phyloP scores from a whole-genome alignment of 352 stramenopile genomes.

The Phytopythium sindhum region DNA sequence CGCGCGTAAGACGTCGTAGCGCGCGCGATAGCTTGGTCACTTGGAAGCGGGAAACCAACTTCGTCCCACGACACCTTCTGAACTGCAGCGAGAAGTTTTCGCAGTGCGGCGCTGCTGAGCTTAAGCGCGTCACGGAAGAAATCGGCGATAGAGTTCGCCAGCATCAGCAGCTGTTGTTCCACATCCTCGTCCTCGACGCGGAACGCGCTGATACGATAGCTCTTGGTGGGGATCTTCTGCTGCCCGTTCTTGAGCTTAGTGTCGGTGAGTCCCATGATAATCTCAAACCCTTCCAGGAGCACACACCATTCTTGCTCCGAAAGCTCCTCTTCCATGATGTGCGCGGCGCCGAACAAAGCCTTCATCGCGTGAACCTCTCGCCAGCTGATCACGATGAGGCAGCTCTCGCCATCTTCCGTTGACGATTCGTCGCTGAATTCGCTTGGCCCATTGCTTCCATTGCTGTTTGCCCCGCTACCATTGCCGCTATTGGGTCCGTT shows the following conservation, averaged over 20 bases:
- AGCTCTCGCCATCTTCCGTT: conserved; percentile 61
- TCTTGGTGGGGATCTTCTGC: conserved; percentile 71
- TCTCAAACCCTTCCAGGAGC: conserved; percentile 77
- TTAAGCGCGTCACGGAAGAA: conserved; percentile 76
- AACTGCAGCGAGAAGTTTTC: conserved; percentile 58
- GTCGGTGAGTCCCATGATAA: conserved; percentile 72
- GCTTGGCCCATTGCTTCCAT: conserved; percentile 7
- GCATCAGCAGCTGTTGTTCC: conserved; percentile 83
- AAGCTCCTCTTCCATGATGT: conserved; percentile 86
- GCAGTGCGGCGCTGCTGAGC: conserved; percentile 53
- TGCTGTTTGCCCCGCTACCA: conserved; percentile 8
- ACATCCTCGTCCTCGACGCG: conserved; percentile 83
- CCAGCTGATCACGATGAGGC: conserved; percentile 67
- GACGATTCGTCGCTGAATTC: conserved; percentile 37
- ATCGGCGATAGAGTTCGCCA: conserved; percentile 82
- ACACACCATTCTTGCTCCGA: conserved; percentile 71
- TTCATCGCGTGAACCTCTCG: conserved; percentile 89
- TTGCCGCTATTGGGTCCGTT: conserved; percentile 16
- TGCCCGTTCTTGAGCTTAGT: conserved; percentile 69
- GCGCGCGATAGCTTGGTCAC: not conserved
- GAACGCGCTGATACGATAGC: conserved; percentile 69
- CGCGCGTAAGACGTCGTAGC: conserved; percentile 2
- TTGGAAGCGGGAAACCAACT: conserved; percentile 47
- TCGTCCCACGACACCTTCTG: conserved; percentile 69
- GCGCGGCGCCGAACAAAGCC: conserved; percentile 72